phyloP scores from a whole-genome alignment of 2,329 filamentous ascomycete genomes.

The Beauveria varroae region DNA sequence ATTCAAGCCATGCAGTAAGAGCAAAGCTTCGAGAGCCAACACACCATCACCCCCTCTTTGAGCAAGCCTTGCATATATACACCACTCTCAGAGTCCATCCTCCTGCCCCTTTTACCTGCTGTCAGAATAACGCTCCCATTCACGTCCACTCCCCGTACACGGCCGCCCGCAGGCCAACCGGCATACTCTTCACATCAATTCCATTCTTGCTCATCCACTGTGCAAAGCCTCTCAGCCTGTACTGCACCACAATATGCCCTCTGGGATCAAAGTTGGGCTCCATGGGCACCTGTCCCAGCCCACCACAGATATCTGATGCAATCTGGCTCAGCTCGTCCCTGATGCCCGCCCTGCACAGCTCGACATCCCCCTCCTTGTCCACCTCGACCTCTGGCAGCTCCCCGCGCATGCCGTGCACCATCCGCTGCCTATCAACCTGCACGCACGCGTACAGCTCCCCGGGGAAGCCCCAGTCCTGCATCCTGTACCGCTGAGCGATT shows the following conservation, averaged over 20 bases:
- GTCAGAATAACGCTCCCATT: background rate
- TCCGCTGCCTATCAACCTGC: background rate
- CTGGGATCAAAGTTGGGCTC: constrained; percentile 9
- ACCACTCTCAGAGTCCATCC: too few species aligned
- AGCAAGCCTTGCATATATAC: too few species aligned
- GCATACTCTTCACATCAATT: background rate
- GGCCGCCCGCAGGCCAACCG: background rate
- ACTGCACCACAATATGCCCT: constrained; percentile 3
- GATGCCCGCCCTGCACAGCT: background rate
- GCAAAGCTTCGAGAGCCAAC: background rate
- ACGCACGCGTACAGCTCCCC: constrained; percentile 11
- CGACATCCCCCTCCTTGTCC: background rate
- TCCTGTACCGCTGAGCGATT: background rate
- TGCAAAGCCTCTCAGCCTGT: background rate
- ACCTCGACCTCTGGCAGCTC: background rate
- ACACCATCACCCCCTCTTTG: too few species aligned
- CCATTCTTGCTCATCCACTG: constrained; percentile 1
- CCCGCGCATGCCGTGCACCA: constrained; percentile 8
- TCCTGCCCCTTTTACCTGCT: background rate
- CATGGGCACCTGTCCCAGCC: constrained; percentile 8
- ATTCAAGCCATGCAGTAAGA: too few species aligned
- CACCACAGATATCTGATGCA: constrained; percentile 4
- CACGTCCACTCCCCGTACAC: background rate
- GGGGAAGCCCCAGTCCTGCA: background rate
- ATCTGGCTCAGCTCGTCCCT: background rate